A percentile compares a stretch with the other conserved stretches of the same genome.
These are phyloP conservation scores for Xerocomellus dryophilus DNA, from an alignment of 768 basidiomycete species.

Conservation along the genomic window DNA sequence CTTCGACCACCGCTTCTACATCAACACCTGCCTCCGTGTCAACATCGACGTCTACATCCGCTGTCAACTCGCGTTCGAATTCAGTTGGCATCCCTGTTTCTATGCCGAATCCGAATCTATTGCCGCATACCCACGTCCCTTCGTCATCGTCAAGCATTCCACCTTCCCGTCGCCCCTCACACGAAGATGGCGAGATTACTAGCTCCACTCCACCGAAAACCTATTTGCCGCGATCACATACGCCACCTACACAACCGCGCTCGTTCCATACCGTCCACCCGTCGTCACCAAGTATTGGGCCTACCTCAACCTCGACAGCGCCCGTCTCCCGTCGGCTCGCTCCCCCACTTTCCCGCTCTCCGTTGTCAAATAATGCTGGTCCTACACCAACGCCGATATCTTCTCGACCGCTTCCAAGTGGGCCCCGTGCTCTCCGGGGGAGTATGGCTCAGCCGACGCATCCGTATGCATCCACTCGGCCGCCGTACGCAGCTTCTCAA, in stretches of 20 bases:
- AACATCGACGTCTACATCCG: slow-evolving; percentile 24
- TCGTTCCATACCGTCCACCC: slow-evolving; percentile 36
- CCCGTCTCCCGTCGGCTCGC: slow-evolving; percentile 30
- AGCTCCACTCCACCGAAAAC: slow-evolving; percentile 36
- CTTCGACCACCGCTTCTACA: slow-evolving; percentile 7
- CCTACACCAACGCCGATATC: slow-evolving; percentile 22
- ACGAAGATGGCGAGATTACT: slow-evolving; percentile 54
- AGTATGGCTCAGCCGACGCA: slow-evolving; percentile 24
- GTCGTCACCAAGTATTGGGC: slow-evolving; percentile 24
- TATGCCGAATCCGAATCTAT: slow-evolving; percentile 1
- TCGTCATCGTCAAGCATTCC: slow-evolving; percentile 10
- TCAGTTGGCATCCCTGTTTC: slow-evolving; percentile 19
- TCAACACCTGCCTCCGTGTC: slow-evolving; percentile 18
- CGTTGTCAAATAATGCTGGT: slow-evolving; percentile 21
- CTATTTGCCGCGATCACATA: slow-evolving; percentile 39
- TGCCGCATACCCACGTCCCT: neutral
- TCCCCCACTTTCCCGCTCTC: slow-evolving; percentile 32
- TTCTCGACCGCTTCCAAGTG: slow-evolving; percentile 38
- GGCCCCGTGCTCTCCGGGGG: slow-evolving; percentile 39
- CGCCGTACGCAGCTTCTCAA: slow-evolving; percentile 29
- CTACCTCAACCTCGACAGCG: slow-evolving; percentile 21
- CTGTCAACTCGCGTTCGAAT: slow-evolving; percentile 25
- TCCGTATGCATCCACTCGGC: slow-evolving; percentile 16
- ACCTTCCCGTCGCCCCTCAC: slow-evolving; percentile 34
- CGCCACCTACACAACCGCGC: slow-evolving; percentile 48